Evolutionary conservation across 768 basidiomycete species (phyloP).

Genomic region (Kwoniella sp.): DNA sequence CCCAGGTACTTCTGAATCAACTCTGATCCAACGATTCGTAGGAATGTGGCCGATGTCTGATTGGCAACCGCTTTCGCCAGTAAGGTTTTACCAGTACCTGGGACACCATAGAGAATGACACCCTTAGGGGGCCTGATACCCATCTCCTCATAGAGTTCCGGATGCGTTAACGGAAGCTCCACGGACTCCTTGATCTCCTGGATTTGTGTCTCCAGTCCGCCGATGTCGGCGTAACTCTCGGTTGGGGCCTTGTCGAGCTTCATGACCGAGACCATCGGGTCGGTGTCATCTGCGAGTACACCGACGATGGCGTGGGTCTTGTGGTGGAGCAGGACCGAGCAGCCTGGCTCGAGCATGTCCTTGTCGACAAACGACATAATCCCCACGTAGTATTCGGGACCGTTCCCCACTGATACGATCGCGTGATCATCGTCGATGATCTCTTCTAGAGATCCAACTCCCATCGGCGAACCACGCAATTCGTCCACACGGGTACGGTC

Average conservation of each 20-base stretch:
- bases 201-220: slow-evolving; percentile 92
- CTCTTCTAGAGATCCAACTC: slow-evolving; percentile 96
- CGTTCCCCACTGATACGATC: slow-evolving; percentile 91
- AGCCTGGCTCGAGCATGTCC: slow-evolving; percentile 91
- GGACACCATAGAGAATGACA: slow-evolving; percentile 97
- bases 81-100: slow-evolving; percentile 96
- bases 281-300: slow-evolving; percentile 87
- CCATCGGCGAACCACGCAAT: slow-evolving; percentile 91
- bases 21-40: slow-evolving; percentile 95
- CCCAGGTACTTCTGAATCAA: slow-evolving; percentile 99
- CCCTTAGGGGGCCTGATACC: slow-evolving; percentile 99
- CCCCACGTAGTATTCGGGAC: slow-evolving; percentile 93
- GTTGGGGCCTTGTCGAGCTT: slow-evolving; percentile 98
- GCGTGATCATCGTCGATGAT: slow-evolving; percentile 60
- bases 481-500: slow-evolving; percentile 91
- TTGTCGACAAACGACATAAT: slow-evolving; percentile 99
- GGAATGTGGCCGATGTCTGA: slow-evolving; percentile 95
- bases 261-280: slow-evolving; percentile 97
- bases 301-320: slow-evolving; percentile 93
- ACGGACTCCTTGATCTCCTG: slow-evolving; percentile 99
- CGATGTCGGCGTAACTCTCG: slow-evolving; percentile 97
- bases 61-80: slow-evolving; percentile 97
- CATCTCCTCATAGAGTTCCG: slow-evolving; percentile 99
- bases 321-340: slow-evolving; percentile 90
- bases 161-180: slow-evolving; percentile 93